phyloP scores from a whole-genome alignment of 768 basidiomycete genomes.

The Auriscalpium vulgare region DNA sequence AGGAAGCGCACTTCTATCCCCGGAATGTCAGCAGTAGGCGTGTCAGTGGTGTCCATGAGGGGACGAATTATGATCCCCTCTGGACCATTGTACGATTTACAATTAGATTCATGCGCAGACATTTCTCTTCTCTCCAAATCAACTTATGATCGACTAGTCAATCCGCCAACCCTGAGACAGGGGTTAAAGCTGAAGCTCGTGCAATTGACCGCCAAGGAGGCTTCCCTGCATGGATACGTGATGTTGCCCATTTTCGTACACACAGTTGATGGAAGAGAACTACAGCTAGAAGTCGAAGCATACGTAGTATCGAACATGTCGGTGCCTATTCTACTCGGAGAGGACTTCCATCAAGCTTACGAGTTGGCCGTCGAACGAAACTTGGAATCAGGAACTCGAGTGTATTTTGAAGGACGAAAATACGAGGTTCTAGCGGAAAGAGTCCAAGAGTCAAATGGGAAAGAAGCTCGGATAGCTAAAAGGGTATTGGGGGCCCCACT shows the following conservation, averaged over 20 bases:
- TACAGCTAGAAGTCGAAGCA: constrained; percentile 16
- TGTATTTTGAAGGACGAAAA: constrained; percentile 14
- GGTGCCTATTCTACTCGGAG: constrained; percentile 15
- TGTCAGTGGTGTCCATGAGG: not conserved
- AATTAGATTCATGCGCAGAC: not conserved
- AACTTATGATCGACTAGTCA: too few species aligned
- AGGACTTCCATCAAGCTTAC: constrained; percentile 25
- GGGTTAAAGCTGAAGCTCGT: too few species aligned
- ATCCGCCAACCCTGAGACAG: too few species aligned
- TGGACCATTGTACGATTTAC: not conserved
- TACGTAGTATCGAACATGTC: constrained; percentile 18
- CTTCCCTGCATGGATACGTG: constrained; percentile 21
- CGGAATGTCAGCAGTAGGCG: not conserved
- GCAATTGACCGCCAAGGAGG: not conserved
- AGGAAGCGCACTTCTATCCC: not conserved
- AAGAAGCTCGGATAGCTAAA: not conserved
- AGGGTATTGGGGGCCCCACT: not conserved
- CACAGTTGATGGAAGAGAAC: constrained; percentile 16
- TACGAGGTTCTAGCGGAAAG: not conserved
- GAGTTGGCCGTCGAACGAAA: constrained; percentile 20
- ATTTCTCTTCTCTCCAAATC: not conserved
- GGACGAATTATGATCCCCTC: not conserved
- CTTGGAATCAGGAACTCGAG: not conserved
- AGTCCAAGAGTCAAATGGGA: not conserved
- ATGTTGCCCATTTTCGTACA: constrained; percentile 19